These are phyloP conservation scores for Trypanosoma conorhini DNA, from an alignment of 208 protist genomes.

Conservation along the genomic window DNA sequence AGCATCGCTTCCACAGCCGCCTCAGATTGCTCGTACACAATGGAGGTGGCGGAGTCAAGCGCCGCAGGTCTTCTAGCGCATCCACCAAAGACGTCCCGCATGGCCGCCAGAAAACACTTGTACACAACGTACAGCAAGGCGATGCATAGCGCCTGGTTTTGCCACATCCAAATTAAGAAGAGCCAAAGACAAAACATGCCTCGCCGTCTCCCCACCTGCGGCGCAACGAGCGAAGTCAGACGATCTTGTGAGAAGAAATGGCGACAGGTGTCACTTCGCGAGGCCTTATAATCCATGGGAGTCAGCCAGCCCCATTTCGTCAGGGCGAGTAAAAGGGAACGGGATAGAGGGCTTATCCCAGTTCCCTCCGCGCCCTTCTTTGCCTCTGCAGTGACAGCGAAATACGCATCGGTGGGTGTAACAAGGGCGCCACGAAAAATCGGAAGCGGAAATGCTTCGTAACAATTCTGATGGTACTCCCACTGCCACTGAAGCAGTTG, in stretches of 20 bases:
- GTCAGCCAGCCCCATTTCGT: constrained; percentile 61
- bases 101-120: constrained; percentile 1
- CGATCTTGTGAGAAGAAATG: constrained; percentile 16
- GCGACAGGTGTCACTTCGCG: constrained; percentile 14
- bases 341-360: constrained; percentile 56
- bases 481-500: constrained; percentile 81
- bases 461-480: constrained; percentile 70
- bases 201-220: neutral
- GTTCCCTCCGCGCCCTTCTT: constrained; percentile 5
- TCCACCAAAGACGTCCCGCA: constrained; percentile 17
- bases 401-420: constrained; percentile 29
- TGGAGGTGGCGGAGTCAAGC: constrained; percentile 19
- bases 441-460: constrained; percentile 50
- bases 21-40: constrained; percentile 51
- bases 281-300: constrained; percentile 47
- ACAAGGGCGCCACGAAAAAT: constrained; percentile 42
- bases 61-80: constrained; percentile 9
- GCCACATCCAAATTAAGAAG: constrained; percentile 6
- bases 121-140: constrained; percentile 12
- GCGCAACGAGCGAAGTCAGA: constrained; percentile 1
- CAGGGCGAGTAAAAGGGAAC: constrained; percentile 51
- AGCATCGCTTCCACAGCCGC: constrained; percentile 37
- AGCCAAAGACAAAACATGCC: constrained; percentile 8
- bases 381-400: constrained; percentile 3
- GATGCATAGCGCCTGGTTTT: constrained; percentile 12